Evolutionary conservation across 208 protist genomes (phyloP), one percentile per base, ranked within the genome.

Genomic region (Wallacemonas collosoma): DNA sequence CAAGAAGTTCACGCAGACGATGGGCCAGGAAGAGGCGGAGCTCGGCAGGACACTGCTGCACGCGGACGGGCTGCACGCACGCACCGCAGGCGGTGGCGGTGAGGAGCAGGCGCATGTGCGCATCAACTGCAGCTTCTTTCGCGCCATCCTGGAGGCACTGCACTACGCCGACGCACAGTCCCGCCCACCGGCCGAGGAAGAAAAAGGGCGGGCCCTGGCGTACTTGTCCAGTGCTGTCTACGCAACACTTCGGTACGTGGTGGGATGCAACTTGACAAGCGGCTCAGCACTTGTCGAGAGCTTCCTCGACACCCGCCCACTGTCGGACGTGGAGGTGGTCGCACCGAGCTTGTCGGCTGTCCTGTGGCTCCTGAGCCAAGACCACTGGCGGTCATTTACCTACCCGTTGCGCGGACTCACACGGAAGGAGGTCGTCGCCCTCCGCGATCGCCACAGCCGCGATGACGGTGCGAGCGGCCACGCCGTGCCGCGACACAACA

Each of bases 151-250:
- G 14, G 83, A 90, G 4, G 47, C 77, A 2, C 68, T 93, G 55
- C 88, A 96, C 77, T 96, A 96, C 76, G 85, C 91, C 35, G 91
- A 94, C 68, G 71, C 77, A 2, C 81, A 92, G 57, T 83, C 91
- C 2, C 87, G 91, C 0, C 82, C 87, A 40, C 80, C 87, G 1
- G 79, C 77, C 8, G 81, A 89, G 67, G 87, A 96, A 65, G 91
- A 96, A 70, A 87, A 85, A 60, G 71, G 69, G 9, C 66, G 79
- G 26, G 91, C 88, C 3, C 55, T 89, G 47, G 56, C 71, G 8
- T 93, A 88, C 68, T 73, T 96, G 11, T 87, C 89, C 35, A 79
- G 80, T 44, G 87, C 81, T 1, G 84, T 89, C 11, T 90, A 93
- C 72, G 71, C 82, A 15, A 90, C 80, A 47, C 63, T 94, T 38